Evolutionary conservation across 192 early-diverging fungal genomes (phyloP).

Genomic region (Coemansia sp.): DNA sequence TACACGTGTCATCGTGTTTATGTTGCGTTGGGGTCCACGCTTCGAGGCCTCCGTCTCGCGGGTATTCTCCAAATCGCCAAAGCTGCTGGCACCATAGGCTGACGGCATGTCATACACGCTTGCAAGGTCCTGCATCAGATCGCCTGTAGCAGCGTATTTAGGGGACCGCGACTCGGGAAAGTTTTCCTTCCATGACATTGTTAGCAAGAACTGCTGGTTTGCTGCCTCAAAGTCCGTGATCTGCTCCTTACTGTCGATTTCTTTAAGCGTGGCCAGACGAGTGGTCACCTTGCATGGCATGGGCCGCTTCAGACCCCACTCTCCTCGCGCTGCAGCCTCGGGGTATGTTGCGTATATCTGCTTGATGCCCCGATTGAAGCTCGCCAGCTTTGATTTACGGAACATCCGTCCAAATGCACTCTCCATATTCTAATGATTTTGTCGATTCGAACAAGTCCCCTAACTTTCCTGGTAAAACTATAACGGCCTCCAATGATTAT

Average conservation of each 20-base stretch:
- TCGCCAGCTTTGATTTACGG: conserved; percentile 68
- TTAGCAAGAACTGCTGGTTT: conserved; percentile 58
- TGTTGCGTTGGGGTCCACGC: conserved; percentile 48
- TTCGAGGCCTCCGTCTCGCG: not conserved
- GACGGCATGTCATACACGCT: conserved; percentile 1
- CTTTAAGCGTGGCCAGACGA: conserved; percentile 55
- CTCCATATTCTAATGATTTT: conserved; percentile 50
- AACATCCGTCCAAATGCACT: conserved; percentile 65
- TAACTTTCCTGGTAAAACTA: too few relatives aligned
- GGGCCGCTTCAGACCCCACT: conserved; percentile 78
- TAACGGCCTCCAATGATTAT: too few relatives aligned
- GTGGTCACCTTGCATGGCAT: conserved; percentile 67
- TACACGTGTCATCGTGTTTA: conserved; percentile 57
- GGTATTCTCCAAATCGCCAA: not conserved
- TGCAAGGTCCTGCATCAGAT: conserved; percentile 29
- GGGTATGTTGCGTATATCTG: conserved; percentile 72
- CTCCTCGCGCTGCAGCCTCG: conserved; percentile 53
- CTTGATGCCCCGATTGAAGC: conserved; percentile 63
- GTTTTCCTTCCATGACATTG: conserved; percentile 72
- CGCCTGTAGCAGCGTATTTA: conserved; percentile 15
- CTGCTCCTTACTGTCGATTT: conserved; percentile 72
- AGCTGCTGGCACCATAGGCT: not conserved
- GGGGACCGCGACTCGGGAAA: conserved; percentile 64
- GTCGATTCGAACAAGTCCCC: not conserved
- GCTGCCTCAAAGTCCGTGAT: conserved; percentile 66